Percentiles rank a stretch among this genome's conserved stretches.
phyloP scores from a whole-genome alignment of 2,329 filamentous ascomycete genomes.

The Diaporthe longicolla region DNA sequence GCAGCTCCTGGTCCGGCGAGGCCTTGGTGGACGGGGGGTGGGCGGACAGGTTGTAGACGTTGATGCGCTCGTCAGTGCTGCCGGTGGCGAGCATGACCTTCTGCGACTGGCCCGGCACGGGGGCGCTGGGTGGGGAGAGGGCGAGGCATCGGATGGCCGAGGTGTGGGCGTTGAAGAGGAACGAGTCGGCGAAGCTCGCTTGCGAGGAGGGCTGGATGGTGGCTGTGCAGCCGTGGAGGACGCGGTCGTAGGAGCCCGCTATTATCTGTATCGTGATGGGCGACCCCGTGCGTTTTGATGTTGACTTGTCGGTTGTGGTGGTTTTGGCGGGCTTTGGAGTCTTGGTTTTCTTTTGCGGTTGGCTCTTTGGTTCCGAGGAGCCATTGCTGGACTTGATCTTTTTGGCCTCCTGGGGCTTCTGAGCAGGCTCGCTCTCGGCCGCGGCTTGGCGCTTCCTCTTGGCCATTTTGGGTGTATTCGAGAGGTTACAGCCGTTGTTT shows the following conservation, averaged over 20 bases:
- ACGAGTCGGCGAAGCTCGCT: constrained; percentile 87
- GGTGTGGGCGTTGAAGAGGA: constrained; percentile 93
- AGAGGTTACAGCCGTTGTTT: neutral
- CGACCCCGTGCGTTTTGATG: constrained; percentile 19
- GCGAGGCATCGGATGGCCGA: constrained; percentile 92
- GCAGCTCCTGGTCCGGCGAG: constrained; percentile 62
- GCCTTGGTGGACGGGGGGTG: constrained; percentile 70
- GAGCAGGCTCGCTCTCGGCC: constrained; percentile 40
- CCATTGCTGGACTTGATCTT: constrained; percentile 33
- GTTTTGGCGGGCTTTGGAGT: constrained; percentile 36
- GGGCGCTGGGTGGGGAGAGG: constrained; percentile 80
- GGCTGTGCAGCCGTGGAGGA: constrained; percentile 92
- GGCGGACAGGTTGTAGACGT: constrained; percentile 90
- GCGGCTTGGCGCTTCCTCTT: constrained; percentile 51
- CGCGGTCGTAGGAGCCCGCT: constrained; percentile 92
- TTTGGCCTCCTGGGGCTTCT: constrained; percentile 37
- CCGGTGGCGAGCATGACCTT: constrained; percentile 93
- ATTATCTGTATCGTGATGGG: constrained; percentile 81
- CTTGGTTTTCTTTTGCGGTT: constrained; percentile 34
- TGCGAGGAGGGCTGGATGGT: constrained; percentile 67
- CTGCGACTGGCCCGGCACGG: constrained; percentile 73
- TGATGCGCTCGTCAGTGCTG: constrained; percentile 93
- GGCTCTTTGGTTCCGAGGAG: constrained; percentile 8
- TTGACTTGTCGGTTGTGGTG: constrained; percentile 62
- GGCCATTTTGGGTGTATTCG: constrained; percentile 44